Conservation (phyloP, 202 grass and related monocot genomes). For the Alloteropsis angusta region DNA sequence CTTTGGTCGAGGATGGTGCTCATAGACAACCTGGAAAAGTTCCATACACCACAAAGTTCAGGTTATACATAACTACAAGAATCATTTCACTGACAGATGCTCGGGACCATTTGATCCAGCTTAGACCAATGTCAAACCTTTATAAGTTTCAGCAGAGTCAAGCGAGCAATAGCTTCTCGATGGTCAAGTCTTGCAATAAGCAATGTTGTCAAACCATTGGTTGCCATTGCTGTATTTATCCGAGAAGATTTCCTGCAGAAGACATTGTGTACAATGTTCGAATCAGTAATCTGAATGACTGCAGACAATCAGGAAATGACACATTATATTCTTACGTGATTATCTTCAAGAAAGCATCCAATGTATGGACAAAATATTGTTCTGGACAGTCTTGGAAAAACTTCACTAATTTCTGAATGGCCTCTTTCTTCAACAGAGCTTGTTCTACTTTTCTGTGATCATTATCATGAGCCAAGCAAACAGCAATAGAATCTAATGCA, state of each 20-base stretch:
- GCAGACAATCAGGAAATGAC: slow-evolving; percentile 1
- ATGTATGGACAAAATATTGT: slow-evolving; percentile 87
- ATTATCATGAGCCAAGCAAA: slow-evolving; percentile 95
- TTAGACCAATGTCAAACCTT: slow-evolving; percentile 45
- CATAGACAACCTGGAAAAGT: slow-evolving; percentile 78
- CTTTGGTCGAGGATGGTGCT: slow-evolving; percentile 95
- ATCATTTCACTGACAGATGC: slow-evolving; percentile 2
- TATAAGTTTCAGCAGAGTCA: slow-evolving; percentile 96
- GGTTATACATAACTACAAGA: background rate
- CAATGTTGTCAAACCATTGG: slow-evolving; percentile 86
- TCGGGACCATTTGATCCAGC: background rate
- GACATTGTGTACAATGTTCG: background rate
- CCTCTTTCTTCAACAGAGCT: slow-evolving; percentile 75
- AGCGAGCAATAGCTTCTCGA: slow-evolving; percentile 87
- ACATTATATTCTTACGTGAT: slow-evolving; percentile 67
- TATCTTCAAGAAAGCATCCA: slow-evolving; percentile 98
- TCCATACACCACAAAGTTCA: background rate
- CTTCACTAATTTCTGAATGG: slow-evolving; percentile 80
- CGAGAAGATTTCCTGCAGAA: slow-evolving; percentile 83
- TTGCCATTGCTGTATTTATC: slow-evolving; percentile 92
- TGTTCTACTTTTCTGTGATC: slow-evolving; percentile 91
- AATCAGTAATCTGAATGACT: slow-evolving; percentile 15
- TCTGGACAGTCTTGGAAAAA: slow-evolving; percentile 89
- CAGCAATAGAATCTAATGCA: slow-evolving; percentile 84
- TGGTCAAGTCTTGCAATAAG: slow-evolving; percentile 89